Conservation (phyloP, 1,284 basidiomycete genomes). For the Golubevia pallescens region DNA sequence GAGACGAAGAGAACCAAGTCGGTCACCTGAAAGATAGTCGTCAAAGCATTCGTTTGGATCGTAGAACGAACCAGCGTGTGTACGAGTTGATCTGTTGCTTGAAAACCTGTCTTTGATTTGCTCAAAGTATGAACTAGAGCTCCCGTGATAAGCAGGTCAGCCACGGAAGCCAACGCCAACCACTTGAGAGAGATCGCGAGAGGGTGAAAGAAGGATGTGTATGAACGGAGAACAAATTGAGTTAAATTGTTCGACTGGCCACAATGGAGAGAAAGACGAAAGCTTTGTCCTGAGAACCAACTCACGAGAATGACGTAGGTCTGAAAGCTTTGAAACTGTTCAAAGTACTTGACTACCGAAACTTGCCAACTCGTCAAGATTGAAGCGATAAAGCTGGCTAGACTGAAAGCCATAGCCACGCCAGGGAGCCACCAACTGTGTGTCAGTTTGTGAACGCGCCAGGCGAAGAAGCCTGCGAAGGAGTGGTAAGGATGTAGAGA, state of each 20-base stretch:
- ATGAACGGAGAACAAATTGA: too few relatives aligned
- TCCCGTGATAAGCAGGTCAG: constrained; percentile 45
- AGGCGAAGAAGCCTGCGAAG: constrained; percentile 60
- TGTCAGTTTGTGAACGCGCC: constrained; percentile 48
- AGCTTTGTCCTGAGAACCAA: too few relatives aligned
- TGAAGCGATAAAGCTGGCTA: constrained; percentile 30
- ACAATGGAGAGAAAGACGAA: too few relatives aligned
- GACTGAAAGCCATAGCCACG: constrained; percentile 22
- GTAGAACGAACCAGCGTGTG: constrained; percentile 47
- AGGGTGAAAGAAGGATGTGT: too few relatives aligned
- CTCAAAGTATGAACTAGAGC: constrained; percentile 43
- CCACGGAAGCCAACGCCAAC: constrained; percentile 43
- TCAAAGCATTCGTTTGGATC: constrained; percentile 50
- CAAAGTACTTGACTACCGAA: constrained; percentile 31
- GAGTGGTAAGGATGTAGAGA: too few relatives aligned
- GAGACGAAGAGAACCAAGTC: constrained; percentile 47
- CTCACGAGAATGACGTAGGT: constrained; percentile 35
- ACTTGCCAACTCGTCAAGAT: constrained; percentile 43
- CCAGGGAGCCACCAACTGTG: constrained; percentile 31
- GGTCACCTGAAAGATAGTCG: constrained; percentile 38
- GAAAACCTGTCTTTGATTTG: constrained; percentile 51
- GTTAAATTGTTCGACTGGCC: too few relatives aligned
- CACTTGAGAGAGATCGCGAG: too few relatives aligned
- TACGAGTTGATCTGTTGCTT: constrained; percentile 53
- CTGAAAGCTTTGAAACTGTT: constrained; percentile 48